Evolutionary conservation across 139 green algal species (phyloP), one percentile per base, ranked within the genome.

Genomic region (Volvox africanus): DNA sequence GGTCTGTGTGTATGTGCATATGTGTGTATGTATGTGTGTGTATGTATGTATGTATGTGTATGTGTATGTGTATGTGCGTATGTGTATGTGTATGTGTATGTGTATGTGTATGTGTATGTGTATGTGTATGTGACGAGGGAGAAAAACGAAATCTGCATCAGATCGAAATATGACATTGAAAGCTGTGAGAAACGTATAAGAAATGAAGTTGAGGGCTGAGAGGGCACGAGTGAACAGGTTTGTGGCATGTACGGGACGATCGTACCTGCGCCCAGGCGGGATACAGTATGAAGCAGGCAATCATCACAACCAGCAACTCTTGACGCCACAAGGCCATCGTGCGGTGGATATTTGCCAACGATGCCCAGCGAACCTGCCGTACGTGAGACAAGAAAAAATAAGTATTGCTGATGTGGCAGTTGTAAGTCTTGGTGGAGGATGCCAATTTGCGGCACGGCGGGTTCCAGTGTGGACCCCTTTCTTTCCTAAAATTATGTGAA

Each of bases 281-380:
- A 50, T 90, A 90, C 24, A 90, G 86, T 22, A 90, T 67, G 73
- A 90, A 90, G 71, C 50, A 83, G 1, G 86, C 86, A 44, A 90
- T 90, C 86, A 90, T 90, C 44, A 90, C 86, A 50, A 90, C 86
- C 86, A 90, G 30, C 86, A 90, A 75, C 86, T 37, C 20, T 75
- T 90, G 86, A 13, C 86, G 71, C 86, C 86, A 90, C 73, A 37
- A 83, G 20, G 30, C 62, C 86, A 90, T 90, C 30, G 86, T 90
- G 37, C 86, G 71, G 71, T 90, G 67, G 71, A 90, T 83, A 69
- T 90, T 90, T 69, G 32, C 86, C 50, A 90, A 50, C 1, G 50
- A 77, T 30, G 86, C 86, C 86, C 86, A 90, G 9, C 86, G 86
- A 44, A 83, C 33, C 86, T 90, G 65, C 65, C 5, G 44, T 55